Base-by-base conservation (phyloP, 768 basidiomycete genomes). In the Termitomyces sp. region DNA sequence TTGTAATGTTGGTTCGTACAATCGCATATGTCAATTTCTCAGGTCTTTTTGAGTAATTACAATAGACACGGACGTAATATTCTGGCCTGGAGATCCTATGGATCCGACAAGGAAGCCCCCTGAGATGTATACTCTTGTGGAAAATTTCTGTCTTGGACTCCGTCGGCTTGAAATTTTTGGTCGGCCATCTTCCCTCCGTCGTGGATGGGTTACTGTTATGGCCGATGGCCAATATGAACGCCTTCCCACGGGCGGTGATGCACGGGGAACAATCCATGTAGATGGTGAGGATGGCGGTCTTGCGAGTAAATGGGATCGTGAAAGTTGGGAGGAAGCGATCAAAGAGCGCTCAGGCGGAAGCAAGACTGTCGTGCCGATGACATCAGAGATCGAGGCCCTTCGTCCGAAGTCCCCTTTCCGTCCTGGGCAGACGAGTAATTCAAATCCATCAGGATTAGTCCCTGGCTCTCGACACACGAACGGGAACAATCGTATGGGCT, bases 131-230 rank as follows among this genome's bases (percentile, higher is more conserved):
- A 87, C 88, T 5, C 81, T 99, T 42, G 90, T 98, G 68, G 97
- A 99, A 72, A 98, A 96, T 70, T 98, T 99, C 70, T 98, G 95
- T 68, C 86, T 97, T 51, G 97, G 95, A 5, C 81, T 89, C 0
- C 87, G 96, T 16, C 84, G 97, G 3, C 83, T 99, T 15, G 94
- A 98, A 68, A 73, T 99, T 13, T 98, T 94, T 62, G 93, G 91
- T 0, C 82, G 84, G 3, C 78, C 82, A 0, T 81, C 86, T 26
- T 86, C 83, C 0, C 74, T 92, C 6, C 84, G 95, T 0, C 82
- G 86, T 12, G 96, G 96, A 6, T 99, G 97, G 97, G 87, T 97
- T 12, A 91, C 92, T n/a, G 85, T 87, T 12, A 77, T 90, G 46
- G 80, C 79, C 1, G 84, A 85, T 3, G 84, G 81, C 5, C 85